phyloP scores from a whole-genome alignment of 75 land plant species.

The Cunninghamia lanceolata region DNA sequence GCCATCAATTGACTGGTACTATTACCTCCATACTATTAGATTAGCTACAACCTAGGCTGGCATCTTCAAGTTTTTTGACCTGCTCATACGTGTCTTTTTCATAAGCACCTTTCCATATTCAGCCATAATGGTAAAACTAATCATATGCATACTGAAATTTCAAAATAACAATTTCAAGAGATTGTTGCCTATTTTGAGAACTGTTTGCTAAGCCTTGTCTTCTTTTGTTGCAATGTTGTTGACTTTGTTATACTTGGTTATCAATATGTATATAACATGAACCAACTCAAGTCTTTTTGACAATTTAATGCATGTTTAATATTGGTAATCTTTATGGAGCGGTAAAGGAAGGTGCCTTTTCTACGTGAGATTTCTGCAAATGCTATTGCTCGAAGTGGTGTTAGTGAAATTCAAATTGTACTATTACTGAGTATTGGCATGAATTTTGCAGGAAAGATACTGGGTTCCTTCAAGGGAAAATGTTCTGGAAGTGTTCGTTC shows the following conservation, averaged over 20 bases:
- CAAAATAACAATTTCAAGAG: not conserved
- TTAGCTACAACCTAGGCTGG: not conserved
- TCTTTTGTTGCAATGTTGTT: not conserved
- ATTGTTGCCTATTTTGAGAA: not conserved
- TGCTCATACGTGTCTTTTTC: not conserved
- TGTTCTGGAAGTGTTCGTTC: conserved; percentile 89
- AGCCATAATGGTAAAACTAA: not conserved
- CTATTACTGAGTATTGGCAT: not conserved
- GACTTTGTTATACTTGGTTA: not conserved
- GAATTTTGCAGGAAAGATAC: conserved; percentile 57
- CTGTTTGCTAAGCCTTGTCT: not conserved
- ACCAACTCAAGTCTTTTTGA: not conserved
- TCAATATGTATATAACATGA: not conserved
- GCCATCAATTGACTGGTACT: not conserved
- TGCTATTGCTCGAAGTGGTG: not conserved
- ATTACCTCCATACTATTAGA: not conserved
- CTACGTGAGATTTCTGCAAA: not conserved
- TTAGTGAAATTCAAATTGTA: not conserved
- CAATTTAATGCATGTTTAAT: not conserved
- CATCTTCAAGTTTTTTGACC: not conserved
- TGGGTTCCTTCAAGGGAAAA: conserved; percentile 83
- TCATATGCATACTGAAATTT: not conserved
- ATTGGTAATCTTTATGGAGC: not conserved
- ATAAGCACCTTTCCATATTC: not conserved
- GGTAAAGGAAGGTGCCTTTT: not conserved